A percentile compares a stretch with the other conserved stretches of the same genome.
Conservation (phyloP, 2,329 filamentous ascomycete species). For the Myriosclerotinia duriaeana region DNA sequence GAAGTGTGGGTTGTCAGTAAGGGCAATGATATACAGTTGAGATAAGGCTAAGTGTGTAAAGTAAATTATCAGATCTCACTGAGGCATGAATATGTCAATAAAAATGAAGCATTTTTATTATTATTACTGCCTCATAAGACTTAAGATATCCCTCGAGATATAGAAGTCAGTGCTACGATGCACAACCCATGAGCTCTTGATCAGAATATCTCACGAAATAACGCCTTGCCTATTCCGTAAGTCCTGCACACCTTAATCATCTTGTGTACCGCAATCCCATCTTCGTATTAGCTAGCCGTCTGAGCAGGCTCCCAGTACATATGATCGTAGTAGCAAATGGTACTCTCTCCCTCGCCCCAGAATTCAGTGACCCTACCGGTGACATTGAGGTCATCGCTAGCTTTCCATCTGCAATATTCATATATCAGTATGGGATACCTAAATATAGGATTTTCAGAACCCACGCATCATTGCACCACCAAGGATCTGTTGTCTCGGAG, state of each 20-base stretch:
- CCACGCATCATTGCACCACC: constrained; percentile 5
- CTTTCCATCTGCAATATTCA: background rate
- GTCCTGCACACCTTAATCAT: background rate
- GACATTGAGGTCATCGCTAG: background rate
- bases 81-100: background rate
- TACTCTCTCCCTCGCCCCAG: constrained; percentile 3
- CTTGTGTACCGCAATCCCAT: background rate
- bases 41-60: too few species aligned
- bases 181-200: background rate
- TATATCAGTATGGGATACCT: background rate
- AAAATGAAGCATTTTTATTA: background rate
- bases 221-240: background rate
- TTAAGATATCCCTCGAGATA: background rate
- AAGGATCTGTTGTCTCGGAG: background rate
- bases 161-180: background rate
- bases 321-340: background rate
- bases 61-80: background rate
- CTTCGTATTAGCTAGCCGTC: background rate
- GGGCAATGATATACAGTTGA: too few species aligned
- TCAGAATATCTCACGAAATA: background rate
- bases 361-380: background rate
- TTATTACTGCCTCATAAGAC: background rate
- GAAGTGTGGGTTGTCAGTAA: too few species aligned
- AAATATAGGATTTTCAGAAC: background rate
- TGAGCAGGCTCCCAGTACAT: constrained; percentile 4